Conservation (phyloP, 2,329 filamentous ascomycete genomes). For the Trichoderma harzianum region DNA sequence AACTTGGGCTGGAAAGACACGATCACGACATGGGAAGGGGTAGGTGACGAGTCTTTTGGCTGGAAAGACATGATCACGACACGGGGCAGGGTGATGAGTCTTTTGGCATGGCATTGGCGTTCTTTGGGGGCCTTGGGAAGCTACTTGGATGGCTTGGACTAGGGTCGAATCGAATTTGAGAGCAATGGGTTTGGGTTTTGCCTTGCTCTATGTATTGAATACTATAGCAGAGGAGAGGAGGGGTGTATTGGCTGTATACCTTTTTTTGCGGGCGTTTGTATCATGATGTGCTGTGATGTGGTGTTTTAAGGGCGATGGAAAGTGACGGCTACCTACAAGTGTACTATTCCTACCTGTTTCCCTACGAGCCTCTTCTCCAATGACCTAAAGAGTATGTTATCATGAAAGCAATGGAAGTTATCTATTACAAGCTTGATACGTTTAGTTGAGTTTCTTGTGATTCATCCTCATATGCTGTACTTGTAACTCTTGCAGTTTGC, state of each 20-base stretch:
- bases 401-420: neutral
- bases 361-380: neutral
- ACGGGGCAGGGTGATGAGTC: neutral
- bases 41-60: constrained; percentile 17
- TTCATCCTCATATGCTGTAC: neutral
- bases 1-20: neutral
- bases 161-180: neutral
- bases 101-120: constrained; percentile 23
- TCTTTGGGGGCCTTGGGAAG: constrained; percentile 4
- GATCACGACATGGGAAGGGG: neutral
- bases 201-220: constrained; percentile 17
- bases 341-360: neutral
- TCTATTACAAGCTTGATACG: neutral
- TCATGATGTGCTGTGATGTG: neutral
- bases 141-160: neutral
- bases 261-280: neutral
- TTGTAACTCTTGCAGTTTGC: neutral
- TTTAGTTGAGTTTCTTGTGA: neutral
- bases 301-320: neutral
- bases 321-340: neutral
- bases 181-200: neutral
- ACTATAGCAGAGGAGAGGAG: neutral
- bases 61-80: neutral
- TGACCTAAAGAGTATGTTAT: neutral
- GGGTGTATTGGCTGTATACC: constrained; percentile 13